Percentiles rank a stretch among this genome's conserved stretches.
These are phyloP conservation scores for Linderniella brevidens DNA, from an alignment of 257 asterid species.

Conservation along the genomic window DNA sequence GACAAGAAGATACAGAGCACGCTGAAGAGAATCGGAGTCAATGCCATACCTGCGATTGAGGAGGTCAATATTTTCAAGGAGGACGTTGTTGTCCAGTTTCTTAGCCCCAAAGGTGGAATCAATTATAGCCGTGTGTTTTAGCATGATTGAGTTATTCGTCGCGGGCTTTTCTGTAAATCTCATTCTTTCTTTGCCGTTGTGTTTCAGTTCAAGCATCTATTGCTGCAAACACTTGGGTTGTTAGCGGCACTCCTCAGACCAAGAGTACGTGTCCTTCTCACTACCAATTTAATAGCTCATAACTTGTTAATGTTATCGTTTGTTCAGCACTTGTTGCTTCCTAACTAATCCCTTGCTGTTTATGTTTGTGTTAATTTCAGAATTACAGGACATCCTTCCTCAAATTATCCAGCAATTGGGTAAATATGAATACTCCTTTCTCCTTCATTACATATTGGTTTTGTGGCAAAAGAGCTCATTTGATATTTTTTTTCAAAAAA, in stretches of 20 bases:
- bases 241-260: slow-evolving; percentile 66
- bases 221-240: slow-evolving; percentile 82
- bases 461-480: not conserved
- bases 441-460: not conserved
- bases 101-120: slow-evolving; percentile 39
- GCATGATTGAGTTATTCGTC: not conserved
- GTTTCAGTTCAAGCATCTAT: slow-evolving; percentile 59
- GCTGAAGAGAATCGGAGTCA: slow-evolving; percentile 69
- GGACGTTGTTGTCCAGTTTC: slow-evolving; percentile 56
- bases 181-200: not conserved
- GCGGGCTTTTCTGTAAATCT: not conserved
- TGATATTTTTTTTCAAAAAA: not conserved
- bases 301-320: not conserved
- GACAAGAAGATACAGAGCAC: slow-evolving; percentile 74
- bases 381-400: slow-evolving; percentile 37
- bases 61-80: slow-evolving; percentile 76
- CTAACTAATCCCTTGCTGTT: not conserved
- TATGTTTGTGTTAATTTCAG: slow-evolving; percentile 15
- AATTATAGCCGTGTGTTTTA: not conserved
- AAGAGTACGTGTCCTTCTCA: slow-evolving; percentile 31
- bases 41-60: slow-evolving; percentile 60
- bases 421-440: not conserved
- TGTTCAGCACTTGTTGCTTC: not conserved
- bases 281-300: no score
- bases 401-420: slow-evolving; percentile 23